Conservation (phyloP, 345 rosid species). For the Raphanus sativus region DNA sequence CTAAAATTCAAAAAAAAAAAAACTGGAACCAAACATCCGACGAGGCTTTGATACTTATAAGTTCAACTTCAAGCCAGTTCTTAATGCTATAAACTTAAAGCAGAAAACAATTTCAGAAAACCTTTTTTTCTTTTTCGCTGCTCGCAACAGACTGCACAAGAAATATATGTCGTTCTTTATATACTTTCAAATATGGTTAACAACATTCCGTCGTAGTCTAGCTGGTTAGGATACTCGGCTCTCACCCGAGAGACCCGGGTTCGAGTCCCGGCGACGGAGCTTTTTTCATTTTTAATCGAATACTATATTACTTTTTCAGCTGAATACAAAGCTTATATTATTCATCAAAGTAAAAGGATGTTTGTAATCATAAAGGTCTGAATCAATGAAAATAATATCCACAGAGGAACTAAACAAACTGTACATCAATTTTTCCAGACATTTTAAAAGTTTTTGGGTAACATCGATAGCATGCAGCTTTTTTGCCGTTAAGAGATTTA, state of each 20-base stretch:
- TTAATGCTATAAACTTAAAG: not conserved
- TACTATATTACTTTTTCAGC: not conserved
- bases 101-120: not conserved
- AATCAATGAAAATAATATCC: not conserved
- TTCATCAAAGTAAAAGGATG: not conserved
- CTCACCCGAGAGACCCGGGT: conserved; percentile 76
- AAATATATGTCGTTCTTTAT: not conserved
- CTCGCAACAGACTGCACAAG: conserved; percentile 27
- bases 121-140: not conserved
- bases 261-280: conserved; percentile 57
- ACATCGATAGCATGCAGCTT: not conserved
- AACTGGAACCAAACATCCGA: not conserved
- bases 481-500: conserved; percentile 35
- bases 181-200: too few species aligned
- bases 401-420: conserved; percentile 9
- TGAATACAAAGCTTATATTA: not conserved
- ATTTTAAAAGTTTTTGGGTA: not conserved
- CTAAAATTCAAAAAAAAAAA: not conserved
- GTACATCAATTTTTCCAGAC: conserved; percentile 17
- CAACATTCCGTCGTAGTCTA: conserved; percentile 44
- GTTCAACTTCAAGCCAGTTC: not conserved
- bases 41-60: not conserved
- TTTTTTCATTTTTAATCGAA: too few species aligned
- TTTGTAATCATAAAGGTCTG: not conserved
- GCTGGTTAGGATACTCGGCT: conserved; percentile 81